phyloP scores from a whole-genome alignment of 2,329 filamentous ascomycete genomes.

The Ceratocystis diversiconidia region DNA sequence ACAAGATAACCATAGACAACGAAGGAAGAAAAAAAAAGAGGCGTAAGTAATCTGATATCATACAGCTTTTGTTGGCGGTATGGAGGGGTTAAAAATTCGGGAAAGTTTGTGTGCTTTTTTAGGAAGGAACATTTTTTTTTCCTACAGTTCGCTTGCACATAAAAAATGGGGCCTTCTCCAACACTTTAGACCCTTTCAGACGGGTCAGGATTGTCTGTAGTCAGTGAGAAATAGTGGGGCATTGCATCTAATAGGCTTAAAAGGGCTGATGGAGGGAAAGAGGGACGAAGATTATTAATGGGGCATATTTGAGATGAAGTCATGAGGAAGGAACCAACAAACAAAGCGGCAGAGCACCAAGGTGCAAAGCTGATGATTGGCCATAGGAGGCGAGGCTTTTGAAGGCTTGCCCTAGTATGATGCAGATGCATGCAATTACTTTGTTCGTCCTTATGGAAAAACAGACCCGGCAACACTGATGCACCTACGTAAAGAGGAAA shows the following conservation, averaged over 20 bases:
- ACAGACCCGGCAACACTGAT: too few species aligned
- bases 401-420: too few species aligned
- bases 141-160: neutral
- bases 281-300: neutral
- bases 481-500: too few species aligned
- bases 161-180: neutral
- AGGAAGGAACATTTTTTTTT: slow-evolving; percentile 8
- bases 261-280: neutral
- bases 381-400: neutral
- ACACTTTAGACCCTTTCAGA: neutral
- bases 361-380: neutral
- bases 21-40: neutral
- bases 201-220: neutral
- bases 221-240: neutral
- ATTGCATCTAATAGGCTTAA: neutral
- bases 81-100: slow-evolving; percentile 18
- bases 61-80: neutral
- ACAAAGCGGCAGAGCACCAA: neutral
- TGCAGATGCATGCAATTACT: too few species aligned
- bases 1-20: too few species aligned
- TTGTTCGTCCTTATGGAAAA: too few species aligned
- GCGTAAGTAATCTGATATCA: slow-evolving; percentile 10
- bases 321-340: neutral
- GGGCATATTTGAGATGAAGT: neutral
- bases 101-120: slow-evolving; percentile 14